These are phyloP conservation scores for Oryza longistaminata DNA, from an alignment of 176 grass and related monocot genomes.

Conservation along the genomic window DNA sequence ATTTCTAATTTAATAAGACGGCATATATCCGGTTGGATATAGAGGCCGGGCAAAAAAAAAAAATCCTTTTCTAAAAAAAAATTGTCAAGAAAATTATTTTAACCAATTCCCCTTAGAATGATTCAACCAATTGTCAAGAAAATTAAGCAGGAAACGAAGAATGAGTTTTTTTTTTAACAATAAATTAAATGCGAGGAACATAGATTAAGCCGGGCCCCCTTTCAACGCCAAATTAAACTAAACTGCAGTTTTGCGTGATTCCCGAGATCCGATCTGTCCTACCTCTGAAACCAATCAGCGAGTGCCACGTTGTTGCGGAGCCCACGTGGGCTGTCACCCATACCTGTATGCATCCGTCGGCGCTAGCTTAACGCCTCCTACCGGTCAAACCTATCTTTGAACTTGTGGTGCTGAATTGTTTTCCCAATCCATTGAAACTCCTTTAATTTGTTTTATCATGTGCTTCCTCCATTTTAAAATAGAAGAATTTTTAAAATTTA, in stretches of 20 bases:
- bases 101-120: too few relatives aligned
- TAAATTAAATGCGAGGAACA: background rate
- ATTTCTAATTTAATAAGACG: too few relatives aligned
- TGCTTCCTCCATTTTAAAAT: too few relatives aligned
- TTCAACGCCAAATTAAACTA: background rate
- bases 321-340: slow-evolving; percentile 26
- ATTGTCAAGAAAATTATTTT: background rate
- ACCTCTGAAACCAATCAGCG: background rate
- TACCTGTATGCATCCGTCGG: background rate
- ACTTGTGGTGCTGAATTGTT: too few relatives aligned
- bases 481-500: too few relatives aligned
- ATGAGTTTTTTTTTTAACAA: background rate
- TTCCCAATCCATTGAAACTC: too few relatives aligned
- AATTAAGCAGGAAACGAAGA: background rate
- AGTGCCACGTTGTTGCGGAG: background rate
- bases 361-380: too few relatives aligned
- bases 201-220: background rate
- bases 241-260: background rate
- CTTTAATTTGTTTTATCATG: too few relatives aligned
- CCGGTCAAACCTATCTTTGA: too few relatives aligned
- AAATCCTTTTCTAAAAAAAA: too few relatives aligned
- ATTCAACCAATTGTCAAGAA: background rate
- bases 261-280: slow-evolving; percentile 42
- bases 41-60: too few relatives aligned
- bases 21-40: too few relatives aligned